These are phyloP conservation scores for Termitomyces sp. DNA, from an alignment of 768 basidiomycete genomes.

Conservation along the genomic window DNA sequence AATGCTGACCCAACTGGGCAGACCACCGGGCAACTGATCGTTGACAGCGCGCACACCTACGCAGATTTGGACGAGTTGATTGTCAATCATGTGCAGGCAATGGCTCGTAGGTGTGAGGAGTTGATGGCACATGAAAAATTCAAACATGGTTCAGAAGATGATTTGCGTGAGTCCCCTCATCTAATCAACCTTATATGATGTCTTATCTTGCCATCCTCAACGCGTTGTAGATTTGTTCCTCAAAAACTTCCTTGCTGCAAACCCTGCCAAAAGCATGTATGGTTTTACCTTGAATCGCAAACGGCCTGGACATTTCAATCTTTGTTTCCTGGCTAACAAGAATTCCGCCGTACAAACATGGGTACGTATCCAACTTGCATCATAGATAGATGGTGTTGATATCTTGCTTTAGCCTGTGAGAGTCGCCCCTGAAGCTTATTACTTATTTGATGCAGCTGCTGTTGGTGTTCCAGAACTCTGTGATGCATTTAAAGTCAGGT, in stretches of 20 bases:
- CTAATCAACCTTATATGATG: not conserved
- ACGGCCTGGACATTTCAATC: slow-evolving; percentile 88
- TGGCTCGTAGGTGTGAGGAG: slow-evolving; percentile 91
- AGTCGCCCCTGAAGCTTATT: slow-evolving; percentile 85
- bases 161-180: slow-evolving; percentile 69
- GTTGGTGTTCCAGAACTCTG: slow-evolving; percentile 91
- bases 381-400: not conserved
- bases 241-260: slow-evolving; percentile 88
- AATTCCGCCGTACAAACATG: slow-evolving; percentile 87
- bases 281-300: slow-evolving; percentile 91
- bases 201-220: slow-evolving; percentile 2
- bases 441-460: slow-evolving; percentile 86
- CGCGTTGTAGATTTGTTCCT: slow-evolving; percentile 70
- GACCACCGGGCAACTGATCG: slow-evolving; percentile 60
- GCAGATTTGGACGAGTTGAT: slow-evolving; percentile 95
- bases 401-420: slow-evolving; percentile 65
- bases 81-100: slow-evolving; percentile 94
- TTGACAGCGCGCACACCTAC: slow-evolving; percentile 79
- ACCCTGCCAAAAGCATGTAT: slow-evolving; percentile 93
- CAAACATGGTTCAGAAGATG: slow-evolving; percentile 83
- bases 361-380: slow-evolving; percentile 47
- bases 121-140: slow-evolving; percentile 95
- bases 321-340: slow-evolving; percentile 92
- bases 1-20: slow-evolving; percentile 73
- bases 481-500: slow-evolving; percentile 95